A percentile compares a stretch with the other conserved stretches of the same genome.
Conservation (phyloP, 148 eudicot genomes). For the Nepenthes mirabilis region DNA sequence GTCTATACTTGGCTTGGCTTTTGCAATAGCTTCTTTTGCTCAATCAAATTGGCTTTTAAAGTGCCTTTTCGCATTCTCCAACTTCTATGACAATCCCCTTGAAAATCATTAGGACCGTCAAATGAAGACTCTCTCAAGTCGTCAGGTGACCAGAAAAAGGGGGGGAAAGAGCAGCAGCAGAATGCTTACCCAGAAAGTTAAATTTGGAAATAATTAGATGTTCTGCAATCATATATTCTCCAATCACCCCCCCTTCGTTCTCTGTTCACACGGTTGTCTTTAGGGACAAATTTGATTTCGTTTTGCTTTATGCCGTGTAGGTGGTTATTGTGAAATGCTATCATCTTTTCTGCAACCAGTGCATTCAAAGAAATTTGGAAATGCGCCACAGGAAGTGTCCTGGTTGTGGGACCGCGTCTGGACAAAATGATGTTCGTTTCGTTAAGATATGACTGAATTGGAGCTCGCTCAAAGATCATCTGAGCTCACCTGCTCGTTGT, state of each 20-base stretch:
- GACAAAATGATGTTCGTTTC: conserved; percentile 87
- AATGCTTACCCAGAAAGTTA: too few relatives aligned
- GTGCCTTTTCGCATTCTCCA: too few relatives aligned
- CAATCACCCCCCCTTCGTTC: not conserved
- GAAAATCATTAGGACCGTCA: too few relatives aligned
- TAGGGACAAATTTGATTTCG: not conserved
- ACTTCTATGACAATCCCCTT: too few relatives aligned
- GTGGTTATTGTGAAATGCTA: conserved; percentile 89
- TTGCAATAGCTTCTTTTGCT: not conserved
- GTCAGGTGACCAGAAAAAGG: too few relatives aligned
- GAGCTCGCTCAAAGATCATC: too few relatives aligned
- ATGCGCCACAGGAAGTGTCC: conserved; percentile 95
- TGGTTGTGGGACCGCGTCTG: conserved; percentile 87
- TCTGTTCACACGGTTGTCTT: not conserved
- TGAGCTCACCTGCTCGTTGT: too few relatives aligned
- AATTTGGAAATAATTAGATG: too few relatives aligned
- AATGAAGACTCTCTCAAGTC: too few relatives aligned
- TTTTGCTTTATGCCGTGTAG: conserved; percentile 19
- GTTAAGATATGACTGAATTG: conserved; percentile 63
- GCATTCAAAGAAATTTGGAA: conserved; percentile 89
- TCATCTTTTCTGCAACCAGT: conserved; percentile 92
- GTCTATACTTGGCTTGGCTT: too few relatives aligned
- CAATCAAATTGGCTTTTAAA: not conserved
- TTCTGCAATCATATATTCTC: too few relatives aligned
- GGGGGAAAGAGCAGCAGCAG: too few relatives aligned